Evolutionary conservation across 805 yeast species (phyloP), one percentile per base, ranked within the genome.

Genomic region (Kodamaea neixiangensis): DNA sequence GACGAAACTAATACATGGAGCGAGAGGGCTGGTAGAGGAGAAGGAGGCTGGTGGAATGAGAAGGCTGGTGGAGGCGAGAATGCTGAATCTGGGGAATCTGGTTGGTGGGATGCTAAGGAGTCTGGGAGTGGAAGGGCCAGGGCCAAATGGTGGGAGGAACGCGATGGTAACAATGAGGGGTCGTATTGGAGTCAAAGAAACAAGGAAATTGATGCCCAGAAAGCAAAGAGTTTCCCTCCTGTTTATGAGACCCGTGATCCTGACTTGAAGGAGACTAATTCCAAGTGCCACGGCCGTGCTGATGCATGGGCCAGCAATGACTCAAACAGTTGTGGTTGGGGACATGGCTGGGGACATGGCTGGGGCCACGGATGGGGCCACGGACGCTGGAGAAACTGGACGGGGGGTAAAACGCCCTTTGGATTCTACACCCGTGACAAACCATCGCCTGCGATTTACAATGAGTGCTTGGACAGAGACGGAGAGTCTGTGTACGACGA

Each of bases 401-500:
- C 14, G 49, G 5, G 54, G 25, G 68, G 70, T 4, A 57, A 54
- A 38, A 63, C 71, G 1, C 75, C 77, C 1, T 72, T 60, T 43
- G 86, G 85, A 0, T 62, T 75, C 43, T 77, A 77, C 63, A 78
- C 84, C 7, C 78, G 72, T 55, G 82, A 82, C 18, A 73, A 76
- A 5, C 96, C 96, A 2, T 71, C 84, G 0, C 71, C 78, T 2
- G 65, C 76, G 46, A 78, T 81, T 54, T 89, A 84, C 65, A 74
- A 79, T 47, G 75, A 79, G 43, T 93, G 98, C 67, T 58, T 78
- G 54, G 79, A 79, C 17, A 69, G 77, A 33, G 71, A 82, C 7
- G 98, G 99, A 2, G 69, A 78, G 5, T 80, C 89, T 0, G 84
- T 83, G 10, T 93, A 97, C 97, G 96, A 90, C 63, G 69, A 80